Evolutionary conservation across 306 rosid species (phyloP), one percentile per base, ranked within the genome.

Genomic region (Vachellia pachyceras): DNA sequence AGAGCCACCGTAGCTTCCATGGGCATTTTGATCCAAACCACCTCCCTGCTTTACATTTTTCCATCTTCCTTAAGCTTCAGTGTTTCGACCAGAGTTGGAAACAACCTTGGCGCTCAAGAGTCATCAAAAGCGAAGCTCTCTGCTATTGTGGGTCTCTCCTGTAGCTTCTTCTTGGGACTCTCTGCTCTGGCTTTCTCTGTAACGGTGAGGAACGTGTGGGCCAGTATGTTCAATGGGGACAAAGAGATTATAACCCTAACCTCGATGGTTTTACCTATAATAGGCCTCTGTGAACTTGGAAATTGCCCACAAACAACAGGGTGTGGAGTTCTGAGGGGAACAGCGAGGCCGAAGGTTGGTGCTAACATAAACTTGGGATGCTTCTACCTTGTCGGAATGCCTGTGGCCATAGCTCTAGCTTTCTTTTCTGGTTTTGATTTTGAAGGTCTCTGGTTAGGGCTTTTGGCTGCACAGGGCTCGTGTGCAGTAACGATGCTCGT

Each of bases 261-360:
- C 13, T 78, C 97, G 1, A 29, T 87, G 89, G 99, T 95, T 13
- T 88, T 95, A 66, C 99, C 99, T 0, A 88, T 95, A 52, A 92
- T 95, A 0, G 99, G 99, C 1, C 90, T 95, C 0, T 95, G 97
- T 72, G 99, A 95, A 86, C 86, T 95, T 0, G 99, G 99, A 14
- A 95, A 95, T 37, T 95, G 97, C 60, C 99, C 99, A 2, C 99
- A 95, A 69, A 95, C 99, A 22, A 90, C 99, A 7, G 99, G 99
- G 2, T 95, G 99, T 70, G 99, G 99, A 5, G 97, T 93, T 2
- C 75, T 95, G 7, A 88, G 99, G 76, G 99, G 99, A 6, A 91
- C 94, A 1, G 99, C 99, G 18, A 85, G 99, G 87, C 97, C 97
- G 6, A 91, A 89, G 80, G 89, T 89, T 3, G 99, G 94, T 9